Evolutionary conservation across 2,329 filamentous ascomycete species (phyloP), one percentile per base, ranked within the genome.

Genomic region (Cladosporium sp.): DNA sequence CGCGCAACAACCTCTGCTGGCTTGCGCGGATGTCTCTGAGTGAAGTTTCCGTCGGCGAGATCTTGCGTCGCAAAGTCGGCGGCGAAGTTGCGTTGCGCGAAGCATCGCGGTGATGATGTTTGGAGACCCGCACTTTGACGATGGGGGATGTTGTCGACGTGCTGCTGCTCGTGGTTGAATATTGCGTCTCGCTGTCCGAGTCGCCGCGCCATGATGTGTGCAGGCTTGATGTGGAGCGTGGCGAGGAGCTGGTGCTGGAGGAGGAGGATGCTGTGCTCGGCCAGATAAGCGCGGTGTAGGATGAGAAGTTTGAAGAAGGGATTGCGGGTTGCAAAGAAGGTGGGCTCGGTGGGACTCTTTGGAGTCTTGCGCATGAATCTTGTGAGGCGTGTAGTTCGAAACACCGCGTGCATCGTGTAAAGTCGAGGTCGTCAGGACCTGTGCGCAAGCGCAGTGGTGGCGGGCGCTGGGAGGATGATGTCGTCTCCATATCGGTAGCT

Each of bases 51-150:
- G 42, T 52, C 15, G 50, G 50, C 20, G 50, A 43, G 15, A 41
- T 36, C 43, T 47, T 52, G 34, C 50, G 50, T 12, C 50, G 32
- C 43, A 52, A 34, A 18, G 27, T n/a, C 12, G 49, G 49, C 37
- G 47, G 40, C 43, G 40, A n/a, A 12, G 27, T 38, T 27, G 27
- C n/a, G n/a, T n/a, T n/a, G n/a, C n/a, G 22, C 13, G 38, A 11
- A 15, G 17, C 18, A 18, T n/a, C n/a, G n/a, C n/a, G n/a, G n/a
- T n/a, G n/a, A n/a, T n/a, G n/a, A n/a, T 15, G 19, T 22, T 22
- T 39, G 20, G 38, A 19, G 12, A 24, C 13, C 6, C 29, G 30
- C 15, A 24, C 24, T n/a, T 13, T 29, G 17, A 41, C n/a, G n/a
- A 32, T 44, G 4, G 37, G 18, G 4, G 37, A 18, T 18, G 37